These are phyloP conservation scores for Ceratocystis destructans DNA, from an alignment of 2,329 filamentous ascomycete genomes.

Conservation along the genomic window DNA sequence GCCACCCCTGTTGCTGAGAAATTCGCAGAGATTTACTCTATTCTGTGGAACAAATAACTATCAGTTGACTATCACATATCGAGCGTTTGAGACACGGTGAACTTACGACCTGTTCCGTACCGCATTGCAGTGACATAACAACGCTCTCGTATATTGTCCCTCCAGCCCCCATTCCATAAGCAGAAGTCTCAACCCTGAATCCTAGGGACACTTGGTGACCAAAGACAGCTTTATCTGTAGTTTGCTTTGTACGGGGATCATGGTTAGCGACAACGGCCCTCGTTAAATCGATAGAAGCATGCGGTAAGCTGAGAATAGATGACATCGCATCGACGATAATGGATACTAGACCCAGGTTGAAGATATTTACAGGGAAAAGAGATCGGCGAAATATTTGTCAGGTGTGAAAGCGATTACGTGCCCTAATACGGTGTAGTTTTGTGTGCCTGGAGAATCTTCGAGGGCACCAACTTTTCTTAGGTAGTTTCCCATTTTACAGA, in stretches of 20 bases:
- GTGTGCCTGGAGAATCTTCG: background rate
- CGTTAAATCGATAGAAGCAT: conserved; percentile 13
- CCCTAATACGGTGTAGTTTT: background rate
- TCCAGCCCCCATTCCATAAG: background rate
- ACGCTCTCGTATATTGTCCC: conserved; percentile 12
- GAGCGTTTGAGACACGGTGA: background rate
- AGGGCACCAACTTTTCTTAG: background rate
- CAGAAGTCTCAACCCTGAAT: conserved; percentile 6
- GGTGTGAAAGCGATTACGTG: background rate
- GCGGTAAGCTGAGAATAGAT: conserved; percentile 10
- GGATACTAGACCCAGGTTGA: background rate
- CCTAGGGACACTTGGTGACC: conserved; percentile 12
- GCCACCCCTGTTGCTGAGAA: background rate
- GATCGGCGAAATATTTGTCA: too few relatives aligned
- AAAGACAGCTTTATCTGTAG: conserved; percentile 13
- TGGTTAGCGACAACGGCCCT: conserved; percentile 18
- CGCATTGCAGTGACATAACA: conserved; percentile 11
- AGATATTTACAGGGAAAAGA: background rate
- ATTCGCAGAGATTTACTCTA: conserved; percentile 13
- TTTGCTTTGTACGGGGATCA: conserved; percentile 17
- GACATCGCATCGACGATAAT: conserved; percentile 3
- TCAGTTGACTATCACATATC: background rate
- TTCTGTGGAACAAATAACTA: background rate
- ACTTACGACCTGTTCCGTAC: conserved; percentile 14
- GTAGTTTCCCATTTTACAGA: background rate